Evolutionary conservation across 495 filamentous ascomycete genomes (phyloP).

Genomic region (Penicillium desertorum): DNA sequence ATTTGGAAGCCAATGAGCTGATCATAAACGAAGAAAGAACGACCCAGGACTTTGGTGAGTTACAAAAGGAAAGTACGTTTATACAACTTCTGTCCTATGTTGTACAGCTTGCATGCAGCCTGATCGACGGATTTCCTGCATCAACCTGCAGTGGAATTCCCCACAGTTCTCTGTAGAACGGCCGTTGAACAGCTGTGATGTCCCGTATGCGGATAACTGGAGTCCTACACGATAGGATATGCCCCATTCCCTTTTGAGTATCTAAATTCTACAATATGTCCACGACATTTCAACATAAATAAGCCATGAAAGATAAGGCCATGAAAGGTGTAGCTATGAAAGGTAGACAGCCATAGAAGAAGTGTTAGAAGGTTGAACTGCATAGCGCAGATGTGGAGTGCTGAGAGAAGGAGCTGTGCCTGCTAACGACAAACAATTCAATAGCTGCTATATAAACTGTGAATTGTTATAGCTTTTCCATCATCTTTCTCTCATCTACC

Average conservation of each 20-base stretch:
- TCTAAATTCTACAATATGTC: too few relatives aligned
- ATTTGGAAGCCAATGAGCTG: too few relatives aligned
- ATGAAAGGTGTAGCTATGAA: too few relatives aligned
- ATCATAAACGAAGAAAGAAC: neutral
- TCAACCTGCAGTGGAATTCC: conserved; percentile 5
- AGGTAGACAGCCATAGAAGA: too few relatives aligned
- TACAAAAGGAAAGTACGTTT: neutral
- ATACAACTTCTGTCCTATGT: neutral
- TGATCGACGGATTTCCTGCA: neutral
- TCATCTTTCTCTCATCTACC: neutral
- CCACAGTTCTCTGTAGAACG: neutral
- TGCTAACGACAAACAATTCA: too few relatives aligned
- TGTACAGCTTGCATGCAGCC: conserved; percentile 4
- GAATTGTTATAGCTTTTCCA: neutral
- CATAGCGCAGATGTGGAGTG: neutral
- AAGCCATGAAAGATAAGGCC: too few relatives aligned
- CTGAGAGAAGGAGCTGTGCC: too few relatives aligned
- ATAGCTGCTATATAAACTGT: neutral
- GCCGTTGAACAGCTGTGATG: neutral
- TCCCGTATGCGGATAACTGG: neutral
- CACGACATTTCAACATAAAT: neutral
- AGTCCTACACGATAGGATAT: neutral
- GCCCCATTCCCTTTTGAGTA: neutral
- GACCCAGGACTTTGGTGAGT: neutral
- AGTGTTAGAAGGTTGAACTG: neutral